Percentiles rank a stretch among this genome's conserved stretches.
These are phyloP conservation scores for Pontederia crassipes DNA, from an alignment of 176 grass and related monocot genomes.

Conservation along the genomic window DNA sequence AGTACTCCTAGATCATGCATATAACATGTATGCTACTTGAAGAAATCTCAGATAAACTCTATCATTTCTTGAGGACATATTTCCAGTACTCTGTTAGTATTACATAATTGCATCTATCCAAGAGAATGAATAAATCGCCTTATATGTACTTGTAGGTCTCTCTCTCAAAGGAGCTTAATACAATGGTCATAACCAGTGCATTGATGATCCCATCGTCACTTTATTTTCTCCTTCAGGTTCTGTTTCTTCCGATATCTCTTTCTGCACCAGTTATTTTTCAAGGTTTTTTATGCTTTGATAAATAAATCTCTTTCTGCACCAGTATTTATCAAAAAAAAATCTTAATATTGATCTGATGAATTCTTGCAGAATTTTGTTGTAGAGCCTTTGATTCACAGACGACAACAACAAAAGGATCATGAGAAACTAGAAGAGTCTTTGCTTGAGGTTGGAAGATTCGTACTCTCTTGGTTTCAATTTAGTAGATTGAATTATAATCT, in stretches of 20 bases:
- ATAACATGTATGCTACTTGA: no score
- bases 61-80: no score
- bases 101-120: not conserved
- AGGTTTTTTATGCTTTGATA: not conserved
- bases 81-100: no score
- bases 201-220: constrained; percentile 88
- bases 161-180: constrained; percentile 69
- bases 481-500: not conserved
- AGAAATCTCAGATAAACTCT: no score
- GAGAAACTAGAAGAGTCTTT: constrained; percentile 61
- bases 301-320: constrained; percentile 3
- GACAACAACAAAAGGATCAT: constrained; percentile 54
- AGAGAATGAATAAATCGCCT: constrained; percentile 6
- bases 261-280: not conserved
- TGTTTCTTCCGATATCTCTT: constrained; percentile 11
- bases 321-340: not conserved
- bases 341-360: constrained; percentile 24
- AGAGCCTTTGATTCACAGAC: constrained; percentile 64
- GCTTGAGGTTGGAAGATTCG: constrained; percentile 39
- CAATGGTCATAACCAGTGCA: constrained; percentile 52
- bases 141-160: constrained; percentile 49
- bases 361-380: constrained; percentile 61
- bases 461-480: constrained; percentile 3
- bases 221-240: constrained; percentile 94
- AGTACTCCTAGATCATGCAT: no score